These are phyloP conservation scores for Torulaspora gathmanii DNA, from an alignment of 805 yeast genomes.

Conservation along the genomic window DNA sequence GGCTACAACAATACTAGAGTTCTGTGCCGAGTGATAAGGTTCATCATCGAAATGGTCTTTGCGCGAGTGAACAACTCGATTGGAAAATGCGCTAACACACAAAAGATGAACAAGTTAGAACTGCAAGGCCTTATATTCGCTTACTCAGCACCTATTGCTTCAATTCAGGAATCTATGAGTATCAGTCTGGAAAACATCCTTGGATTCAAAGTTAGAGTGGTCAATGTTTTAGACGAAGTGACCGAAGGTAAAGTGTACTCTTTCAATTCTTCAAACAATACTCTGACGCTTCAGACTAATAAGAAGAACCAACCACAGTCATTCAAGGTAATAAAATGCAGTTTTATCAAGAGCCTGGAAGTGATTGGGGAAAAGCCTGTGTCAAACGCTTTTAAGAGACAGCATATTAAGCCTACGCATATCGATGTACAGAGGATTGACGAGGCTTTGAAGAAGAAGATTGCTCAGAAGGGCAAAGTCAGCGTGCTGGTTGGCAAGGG, in stretches of 20 bases:
- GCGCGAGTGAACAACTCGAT: slow-evolving; percentile 1
- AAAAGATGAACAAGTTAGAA: neutral
- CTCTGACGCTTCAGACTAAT: slow-evolving; percentile 33
- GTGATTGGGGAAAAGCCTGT: slow-evolving; percentile 40
- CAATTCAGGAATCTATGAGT: slow-evolving; percentile 21
- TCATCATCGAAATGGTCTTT: neutral
- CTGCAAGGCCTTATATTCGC: too few relatives aligned
- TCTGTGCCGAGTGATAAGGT: neutral
- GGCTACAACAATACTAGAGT: neutral
- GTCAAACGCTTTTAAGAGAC: slow-evolving; percentile 30
- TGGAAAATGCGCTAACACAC: slow-evolving; percentile 1
- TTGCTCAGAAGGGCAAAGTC: slow-evolving; percentile 25
- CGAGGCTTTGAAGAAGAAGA: slow-evolving; percentile 23
- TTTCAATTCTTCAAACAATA: slow-evolving; percentile 44
- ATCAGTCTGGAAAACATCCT: slow-evolving; percentile 28
- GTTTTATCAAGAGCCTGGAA: slow-evolving; percentile 52
- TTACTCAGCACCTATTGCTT: too few relatives aligned
- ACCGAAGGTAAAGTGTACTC: slow-evolving; percentile 63
- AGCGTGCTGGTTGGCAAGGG: slow-evolving; percentile 35
- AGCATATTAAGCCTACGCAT: slow-evolving; percentile 35
- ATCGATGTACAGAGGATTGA: slow-evolving; percentile 32
- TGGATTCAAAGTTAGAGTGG: slow-evolving; percentile 50
- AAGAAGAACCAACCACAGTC: slow-evolving; percentile 25
- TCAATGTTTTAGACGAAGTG: slow-evolving; percentile 53
- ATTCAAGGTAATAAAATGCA: slow-evolving; percentile 51